A percentile compares a stretch with the other conserved stretches of the same genome.
These are phyloP conservation scores for Pulveroboletus ravenelii DNA, from an alignment of 768 basidiomycete genomes.

Conservation along the genomic window DNA sequence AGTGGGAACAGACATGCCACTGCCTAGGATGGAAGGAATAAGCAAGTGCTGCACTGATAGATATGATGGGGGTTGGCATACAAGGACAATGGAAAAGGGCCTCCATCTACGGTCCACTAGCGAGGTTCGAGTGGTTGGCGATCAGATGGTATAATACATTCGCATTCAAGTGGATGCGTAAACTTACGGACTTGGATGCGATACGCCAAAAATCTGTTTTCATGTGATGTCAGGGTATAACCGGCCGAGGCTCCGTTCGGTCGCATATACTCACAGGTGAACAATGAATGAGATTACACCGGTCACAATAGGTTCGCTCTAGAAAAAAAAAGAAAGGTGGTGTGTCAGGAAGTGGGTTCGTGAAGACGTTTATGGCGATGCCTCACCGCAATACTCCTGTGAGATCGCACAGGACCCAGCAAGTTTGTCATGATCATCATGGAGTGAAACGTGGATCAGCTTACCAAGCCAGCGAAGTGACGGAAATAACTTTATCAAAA, in stretches of 20 bases:
- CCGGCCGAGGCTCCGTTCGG: too few species aligned
- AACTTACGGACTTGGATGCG: background rate
- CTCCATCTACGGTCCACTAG: background rate
- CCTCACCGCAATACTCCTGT: background rate
- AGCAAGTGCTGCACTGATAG: background rate
- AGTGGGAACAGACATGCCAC: background rate
- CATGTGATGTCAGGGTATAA: background rate
- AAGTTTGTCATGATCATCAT: background rate
- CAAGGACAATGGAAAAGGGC: background rate
- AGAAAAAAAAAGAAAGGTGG: too few species aligned
- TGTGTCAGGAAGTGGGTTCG: background rate
- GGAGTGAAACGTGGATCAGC: background rate
- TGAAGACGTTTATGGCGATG: background rate
- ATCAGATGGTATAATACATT: too few species aligned
- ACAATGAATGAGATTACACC: background rate
- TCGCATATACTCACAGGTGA: background rate
- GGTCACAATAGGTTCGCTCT: background rate
- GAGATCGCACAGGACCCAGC: too few species aligned
- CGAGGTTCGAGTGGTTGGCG: too few species aligned
- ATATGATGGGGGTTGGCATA: background rate
- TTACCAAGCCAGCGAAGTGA: background rate
- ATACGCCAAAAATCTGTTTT: background rate
- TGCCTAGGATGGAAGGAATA: background rate
- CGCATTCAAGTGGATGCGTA: background rate
- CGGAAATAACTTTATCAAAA: background rate